Conservation (phyloP, 2,329 filamentous ascomycete species). For the Fusarium pininemorale region DNA sequence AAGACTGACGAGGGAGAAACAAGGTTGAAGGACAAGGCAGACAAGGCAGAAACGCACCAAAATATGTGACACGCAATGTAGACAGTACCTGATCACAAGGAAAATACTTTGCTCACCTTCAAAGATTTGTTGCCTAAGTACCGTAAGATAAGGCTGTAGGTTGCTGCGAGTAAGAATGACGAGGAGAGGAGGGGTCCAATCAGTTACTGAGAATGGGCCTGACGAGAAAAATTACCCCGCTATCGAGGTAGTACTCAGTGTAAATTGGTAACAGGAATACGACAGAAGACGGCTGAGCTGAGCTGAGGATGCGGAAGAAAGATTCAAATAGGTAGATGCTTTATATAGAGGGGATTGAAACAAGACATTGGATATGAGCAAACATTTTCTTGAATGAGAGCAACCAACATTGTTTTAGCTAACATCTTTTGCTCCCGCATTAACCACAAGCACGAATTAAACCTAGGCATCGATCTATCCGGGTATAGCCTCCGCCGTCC, state of each 20-base stretch:
- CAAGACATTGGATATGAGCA: neutral
- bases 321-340: neutral
- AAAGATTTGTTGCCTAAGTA: conserved; percentile 34
- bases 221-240: conserved; percentile 40
- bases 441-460: neutral
- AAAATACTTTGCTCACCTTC: conserved; percentile 38
- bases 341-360: neutral
- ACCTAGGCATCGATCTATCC: conserved; percentile 1
- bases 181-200: conserved; percentile 41
- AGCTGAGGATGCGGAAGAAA: neutral
- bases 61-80: conserved; percentile 22
- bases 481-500: neutral
- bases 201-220: conserved; percentile 29
- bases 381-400: neutral
- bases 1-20: neutral
- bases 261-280: conserved; percentile 8
- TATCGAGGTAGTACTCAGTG: conserved; percentile 28
- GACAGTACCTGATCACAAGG: conserved; percentile 30
- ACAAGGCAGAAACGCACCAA: conserved; percentile 28
- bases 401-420: neutral
- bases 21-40: conserved; percentile 13
- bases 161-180: conserved; percentile 37
- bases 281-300: neutral
- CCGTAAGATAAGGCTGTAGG: conserved; percentile 15
- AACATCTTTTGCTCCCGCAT: neutral